A percentile compares a stretch with the other conserved stretches of the same genome.
Conservation (phyloP, 106 monocot species). For the Hemerocallis citrina region DNA sequence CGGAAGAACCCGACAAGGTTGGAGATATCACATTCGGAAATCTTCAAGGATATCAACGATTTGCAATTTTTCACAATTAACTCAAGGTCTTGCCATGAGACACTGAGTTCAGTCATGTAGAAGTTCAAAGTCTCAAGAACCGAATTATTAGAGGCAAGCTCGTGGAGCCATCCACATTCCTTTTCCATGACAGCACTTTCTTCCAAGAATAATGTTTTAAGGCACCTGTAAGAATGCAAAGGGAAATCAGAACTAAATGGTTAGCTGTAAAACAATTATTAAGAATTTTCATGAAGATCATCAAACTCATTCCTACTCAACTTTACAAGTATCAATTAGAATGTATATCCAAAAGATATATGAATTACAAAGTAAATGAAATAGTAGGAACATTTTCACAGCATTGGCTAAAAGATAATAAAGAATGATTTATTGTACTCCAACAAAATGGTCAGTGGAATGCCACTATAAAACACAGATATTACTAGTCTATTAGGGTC, state of each 20-base stretch:
- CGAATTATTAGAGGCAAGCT: slow-evolving; percentile 60
- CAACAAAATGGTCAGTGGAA: too few relatives aligned
- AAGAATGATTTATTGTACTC: too few relatives aligned
- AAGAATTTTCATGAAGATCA: not conserved
- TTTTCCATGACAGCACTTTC: slow-evolving; percentile 62
- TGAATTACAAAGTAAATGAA: not conserved
- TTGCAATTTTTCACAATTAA: slow-evolving; percentile 70
- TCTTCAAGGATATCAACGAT: slow-evolving; percentile 64
- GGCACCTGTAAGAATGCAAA: slow-evolving; percentile 31
- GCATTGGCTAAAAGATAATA: too few relatives aligned
- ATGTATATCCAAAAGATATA: not conserved
- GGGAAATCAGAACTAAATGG: not conserved
- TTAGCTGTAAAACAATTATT: not conserved
- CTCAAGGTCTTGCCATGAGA: slow-evolving; percentile 50
- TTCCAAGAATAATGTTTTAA: slow-evolving; percentile 75
- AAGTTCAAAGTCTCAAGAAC: slow-evolving; percentile 78
- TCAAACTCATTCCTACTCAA: not conserved
- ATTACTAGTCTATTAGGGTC: too few relatives aligned
- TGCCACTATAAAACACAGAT: too few relatives aligned
- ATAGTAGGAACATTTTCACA: too few relatives aligned
- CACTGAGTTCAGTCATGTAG: slow-evolving; percentile 68
- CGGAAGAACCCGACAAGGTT: slow-evolving; percentile 56
- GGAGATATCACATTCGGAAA: slow-evolving; percentile 67
- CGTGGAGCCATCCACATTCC: slow-evolving; percentile 61
- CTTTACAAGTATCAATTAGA: not conserved